A percentile compares a stretch with the other conserved stretches of the same genome.
Evolutionary conservation across 257 asterid genomes (phyloP).

Genomic region (Primulina tabacum): DNA sequence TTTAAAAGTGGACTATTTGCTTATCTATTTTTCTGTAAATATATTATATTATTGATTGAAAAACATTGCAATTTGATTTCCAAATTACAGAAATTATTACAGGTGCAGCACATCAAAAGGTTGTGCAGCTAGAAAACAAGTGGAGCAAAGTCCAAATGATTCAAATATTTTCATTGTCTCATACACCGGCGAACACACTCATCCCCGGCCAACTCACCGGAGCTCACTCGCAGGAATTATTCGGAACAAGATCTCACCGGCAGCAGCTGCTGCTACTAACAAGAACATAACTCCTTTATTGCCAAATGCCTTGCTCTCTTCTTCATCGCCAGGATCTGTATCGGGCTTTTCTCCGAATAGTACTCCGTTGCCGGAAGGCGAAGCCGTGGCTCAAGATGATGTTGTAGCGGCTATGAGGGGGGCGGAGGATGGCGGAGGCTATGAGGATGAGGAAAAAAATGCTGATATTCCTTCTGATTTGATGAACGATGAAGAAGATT

Average conservation of each 20-base stretch:
- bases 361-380: slow-evolving; percentile 31
- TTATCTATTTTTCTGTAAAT: too few relatives aligned
- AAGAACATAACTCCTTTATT: not conserved
- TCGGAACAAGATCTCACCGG: slow-evolving; percentile 30
- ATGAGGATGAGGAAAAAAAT: slow-evolving; percentile 26
- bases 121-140: slow-evolving; percentile 66
- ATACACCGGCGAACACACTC: slow-evolving; percentile 64
- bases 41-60: too few relatives aligned
- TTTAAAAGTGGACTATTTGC: too few relatives aligned
- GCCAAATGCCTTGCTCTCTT: slow-evolving; percentile 24
- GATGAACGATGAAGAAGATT: slow-evolving; percentile 31
- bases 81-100: slow-evolving; percentile 56
- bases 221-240: slow-evolving; percentile 58
- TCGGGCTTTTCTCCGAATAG: slow-evolving; percentile 33
- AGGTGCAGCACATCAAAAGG: slow-evolving; percentile 71
- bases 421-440: slow-evolving; percentile 25
- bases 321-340: slow-evolving; percentile 37
- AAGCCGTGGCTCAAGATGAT: slow-evolving; percentile 21
- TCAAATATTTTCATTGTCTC: slow-evolving; percentile 50
- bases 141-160: slow-evolving; percentile 61
- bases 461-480: slow-evolving; percentile 28
- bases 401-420: slow-evolving; percentile 26
- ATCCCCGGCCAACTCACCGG: slow-evolving; percentile 60
- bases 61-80: not conserved
- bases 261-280: not conserved